Conservation (phyloP, 2,329 filamentous ascomycete species). For the Furcasterigmium sp. region DNA sequence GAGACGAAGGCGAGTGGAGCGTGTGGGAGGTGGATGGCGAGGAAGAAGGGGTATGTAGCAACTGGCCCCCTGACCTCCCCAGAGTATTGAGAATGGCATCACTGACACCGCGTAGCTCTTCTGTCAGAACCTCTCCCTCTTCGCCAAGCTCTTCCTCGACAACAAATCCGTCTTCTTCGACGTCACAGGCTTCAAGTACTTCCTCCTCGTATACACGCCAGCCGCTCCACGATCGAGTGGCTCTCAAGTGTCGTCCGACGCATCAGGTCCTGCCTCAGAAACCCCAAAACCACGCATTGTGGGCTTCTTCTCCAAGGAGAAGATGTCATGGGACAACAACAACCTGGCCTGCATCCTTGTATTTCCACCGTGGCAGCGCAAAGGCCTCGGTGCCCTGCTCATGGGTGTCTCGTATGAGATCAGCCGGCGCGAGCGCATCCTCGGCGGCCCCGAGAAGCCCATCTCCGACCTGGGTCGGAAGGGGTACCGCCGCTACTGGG, state of each 20-base stretch:
- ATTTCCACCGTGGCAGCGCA: constrained; percentile 92
- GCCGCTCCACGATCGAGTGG: constrained; percentile 6
- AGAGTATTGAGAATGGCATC: too few relatives aligned
- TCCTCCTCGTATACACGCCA: constrained; percentile 76
- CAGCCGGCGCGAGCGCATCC: constrained; percentile 71
- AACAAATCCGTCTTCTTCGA: constrained; percentile 99
- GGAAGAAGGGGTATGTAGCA: constrained; percentile 60
- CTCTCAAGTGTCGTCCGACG: constrained; percentile 1
- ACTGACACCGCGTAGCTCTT: constrained; percentile 56
- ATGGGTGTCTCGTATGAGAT: constrained; percentile 95
- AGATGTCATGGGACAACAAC: constrained; percentile 98
- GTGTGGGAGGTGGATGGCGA: constrained; percentile 94
- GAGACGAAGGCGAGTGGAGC: constrained; percentile 68
- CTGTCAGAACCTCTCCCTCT: constrained; percentile 91
- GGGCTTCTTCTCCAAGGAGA: constrained; percentile 99
- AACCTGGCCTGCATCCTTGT: constrained; percentile 95
- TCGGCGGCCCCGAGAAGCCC: constrained; percentile 92
- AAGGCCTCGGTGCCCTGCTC: constrained; percentile 79
- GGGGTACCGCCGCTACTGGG: constrained; percentile 84
- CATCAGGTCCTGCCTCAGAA: constrained; percentile 4
- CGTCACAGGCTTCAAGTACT: constrained; percentile 90
- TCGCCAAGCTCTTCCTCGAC: constrained; percentile 95
- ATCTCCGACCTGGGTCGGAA: constrained; percentile 79
- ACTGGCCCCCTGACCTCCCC: background rate
- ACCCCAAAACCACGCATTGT: constrained; percentile 53